A percentile compares a stretch with the other conserved stretches of the same genome.
phyloP scores from a whole-genome alignment of 768 basidiomycete species.

The Tulasnella sp. region DNA sequence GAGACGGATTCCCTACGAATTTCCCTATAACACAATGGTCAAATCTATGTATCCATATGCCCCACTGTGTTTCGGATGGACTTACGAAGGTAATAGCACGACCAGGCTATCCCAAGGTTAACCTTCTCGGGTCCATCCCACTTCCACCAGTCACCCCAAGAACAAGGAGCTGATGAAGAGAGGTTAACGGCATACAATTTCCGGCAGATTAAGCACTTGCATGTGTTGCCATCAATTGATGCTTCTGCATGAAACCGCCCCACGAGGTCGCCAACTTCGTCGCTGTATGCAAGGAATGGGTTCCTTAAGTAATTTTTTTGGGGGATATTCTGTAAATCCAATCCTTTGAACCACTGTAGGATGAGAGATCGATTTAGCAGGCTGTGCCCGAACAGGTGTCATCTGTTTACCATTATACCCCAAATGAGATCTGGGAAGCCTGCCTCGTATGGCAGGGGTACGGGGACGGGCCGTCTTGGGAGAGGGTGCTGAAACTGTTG shows the following conservation, averaged over 20 bases:
- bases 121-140: neutral
- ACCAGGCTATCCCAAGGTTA: neutral
- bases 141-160: neutral
- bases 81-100: neutral
- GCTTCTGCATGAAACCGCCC: neutral
- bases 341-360: neutral
- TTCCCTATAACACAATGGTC: too few relatives aligned
- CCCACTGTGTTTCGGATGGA: too few relatives aligned
- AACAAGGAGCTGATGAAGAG: neutral
- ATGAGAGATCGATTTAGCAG: neutral
- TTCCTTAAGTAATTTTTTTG: neutral
- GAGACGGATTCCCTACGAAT: too few relatives aligned
- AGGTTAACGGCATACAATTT: neutral
- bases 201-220: neutral
- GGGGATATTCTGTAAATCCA: neutral
- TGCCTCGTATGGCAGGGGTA: neutral
- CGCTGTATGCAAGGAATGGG: neutral
- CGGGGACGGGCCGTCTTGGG: neutral
- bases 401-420: neutral
- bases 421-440: neutral
- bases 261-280: neutral
- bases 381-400: neutral
- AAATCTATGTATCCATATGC: too few relatives aligned
- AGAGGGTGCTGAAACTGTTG: neutral
- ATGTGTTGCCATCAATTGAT: neutral